Percentiles rank a stretch among this genome's conserved stretches.
Evolutionary conservation across 768 basidiomycete species (phyloP).

Genomic region (Boletus patriciae): DNA sequence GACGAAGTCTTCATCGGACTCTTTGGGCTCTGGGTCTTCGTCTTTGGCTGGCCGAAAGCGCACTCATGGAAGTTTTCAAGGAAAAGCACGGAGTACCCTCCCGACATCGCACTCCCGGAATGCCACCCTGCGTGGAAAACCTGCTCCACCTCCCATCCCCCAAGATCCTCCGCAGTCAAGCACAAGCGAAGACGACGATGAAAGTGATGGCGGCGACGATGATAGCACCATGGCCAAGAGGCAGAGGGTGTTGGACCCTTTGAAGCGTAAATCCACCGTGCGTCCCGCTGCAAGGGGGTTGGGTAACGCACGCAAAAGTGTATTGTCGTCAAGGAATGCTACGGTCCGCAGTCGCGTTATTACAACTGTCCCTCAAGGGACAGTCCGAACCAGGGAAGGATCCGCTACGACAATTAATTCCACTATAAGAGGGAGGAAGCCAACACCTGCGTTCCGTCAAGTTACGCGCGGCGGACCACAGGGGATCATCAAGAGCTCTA

Average conservation of each 20-base stretch:
- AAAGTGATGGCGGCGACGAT: conserved; percentile 9
- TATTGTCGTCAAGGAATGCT: conserved; percentile 11
- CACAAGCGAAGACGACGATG: conserved; percentile 25
- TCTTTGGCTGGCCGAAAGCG: conserved; percentile 46
- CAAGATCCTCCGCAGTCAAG: conserved; percentile 21
- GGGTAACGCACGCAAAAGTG: conserved; percentile 14
- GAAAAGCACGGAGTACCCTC: not conserved
- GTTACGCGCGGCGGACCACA: conserved; percentile 9
- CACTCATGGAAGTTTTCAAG: conserved; percentile 19
- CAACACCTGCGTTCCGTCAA: conserved; percentile 9
- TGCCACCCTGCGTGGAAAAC: conserved; percentile 31
- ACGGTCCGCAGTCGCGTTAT: conserved; percentile 10
- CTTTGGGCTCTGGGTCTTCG: conserved; percentile 38
- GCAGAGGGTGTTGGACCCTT: conserved; percentile 28
- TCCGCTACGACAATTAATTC: conserved; percentile 9
- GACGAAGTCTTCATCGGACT: conserved; percentile 45
- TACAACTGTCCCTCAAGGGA: conserved; percentile 10
- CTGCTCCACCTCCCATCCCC: not conserved
- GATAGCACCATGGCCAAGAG: conserved; percentile 20
- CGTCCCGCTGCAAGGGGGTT: conserved; percentile 23
- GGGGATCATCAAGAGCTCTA: conserved; percentile 21
- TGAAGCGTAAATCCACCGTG: conserved; percentile 26
- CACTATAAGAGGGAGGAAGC: conserved; percentile 17
- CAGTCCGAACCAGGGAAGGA: conserved; percentile 10
- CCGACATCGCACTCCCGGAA: conserved; percentile 15